Evolutionary conservation across 495 filamentous ascomycete species (phyloP).

Genomic region (Recurvomyces mirabilis): DNA sequence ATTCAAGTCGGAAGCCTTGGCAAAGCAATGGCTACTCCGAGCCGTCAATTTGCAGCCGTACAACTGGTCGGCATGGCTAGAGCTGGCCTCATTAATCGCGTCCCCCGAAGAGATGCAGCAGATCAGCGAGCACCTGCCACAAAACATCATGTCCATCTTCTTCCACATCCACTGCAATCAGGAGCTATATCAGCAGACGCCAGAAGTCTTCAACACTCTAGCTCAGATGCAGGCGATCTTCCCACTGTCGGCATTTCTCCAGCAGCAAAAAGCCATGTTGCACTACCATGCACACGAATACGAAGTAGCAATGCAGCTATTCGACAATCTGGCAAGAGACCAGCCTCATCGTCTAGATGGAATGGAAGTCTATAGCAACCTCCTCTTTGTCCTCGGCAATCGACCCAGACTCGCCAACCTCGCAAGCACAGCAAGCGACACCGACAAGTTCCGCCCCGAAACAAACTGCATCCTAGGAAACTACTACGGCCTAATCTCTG

Average conservation of each 20-base stretch:
- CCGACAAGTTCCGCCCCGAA: constrained; percentile 93
- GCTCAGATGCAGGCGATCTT: constrained; percentile 70
- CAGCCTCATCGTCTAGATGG: constrained; percentile 84
- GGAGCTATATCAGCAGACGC: constrained; percentile 77
- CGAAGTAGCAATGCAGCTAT: constrained; percentile 72
- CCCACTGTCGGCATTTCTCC: constrained; percentile 73
- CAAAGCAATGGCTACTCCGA: constrained; percentile 67
- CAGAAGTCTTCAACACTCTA: constrained; percentile 59
- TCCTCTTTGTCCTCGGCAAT: constrained; percentile 81
- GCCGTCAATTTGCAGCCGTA: constrained; percentile 80
- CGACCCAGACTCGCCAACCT: constrained; percentile 84
- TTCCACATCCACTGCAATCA: constrained; percentile 85
- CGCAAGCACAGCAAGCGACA: constrained; percentile 75
- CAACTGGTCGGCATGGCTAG: constrained; percentile 96
- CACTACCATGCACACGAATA: constrained; percentile 93
- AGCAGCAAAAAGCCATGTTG: constrained; percentile 78
- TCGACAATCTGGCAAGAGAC: constrained; percentile 63
- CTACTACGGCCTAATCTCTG: constrained; percentile 84
- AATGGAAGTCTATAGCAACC: constrained; percentile 91
- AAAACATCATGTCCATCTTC: constrained; percentile 84
- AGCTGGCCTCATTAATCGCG: constrained; percentile 63
- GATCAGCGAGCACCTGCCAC: constrained; percentile 54
- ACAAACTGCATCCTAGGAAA: constrained; percentile 96
- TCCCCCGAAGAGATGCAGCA: constrained; percentile 67
- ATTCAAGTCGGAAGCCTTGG: constrained; percentile 75